Percentiles rank a stretch among this genome's conserved stretches.
Evolutionary conservation across 208 protist species (phyloP).

Genomic region (Acanthamoeba royreba): DNA sequence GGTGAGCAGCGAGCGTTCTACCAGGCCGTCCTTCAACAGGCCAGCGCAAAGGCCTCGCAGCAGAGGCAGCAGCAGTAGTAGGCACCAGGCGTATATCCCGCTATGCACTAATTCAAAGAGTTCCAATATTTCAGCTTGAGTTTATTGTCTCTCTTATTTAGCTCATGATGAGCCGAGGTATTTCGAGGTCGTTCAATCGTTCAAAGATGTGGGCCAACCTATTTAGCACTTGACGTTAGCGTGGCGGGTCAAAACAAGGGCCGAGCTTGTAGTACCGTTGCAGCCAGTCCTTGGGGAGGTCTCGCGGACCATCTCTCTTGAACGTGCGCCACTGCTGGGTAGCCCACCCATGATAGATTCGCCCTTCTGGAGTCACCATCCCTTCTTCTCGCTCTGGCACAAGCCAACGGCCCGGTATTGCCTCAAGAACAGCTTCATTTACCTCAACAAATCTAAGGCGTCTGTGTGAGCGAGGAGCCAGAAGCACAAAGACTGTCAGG

Average conservation of each 20-base stretch:
- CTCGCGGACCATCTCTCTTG: neutral
- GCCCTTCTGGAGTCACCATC: neutral
- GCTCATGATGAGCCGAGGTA: neutral
- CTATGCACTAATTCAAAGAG: too few species aligned
- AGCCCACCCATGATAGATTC: neutral
- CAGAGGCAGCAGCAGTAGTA: too few species aligned
- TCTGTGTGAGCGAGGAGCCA: neutral
- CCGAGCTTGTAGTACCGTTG: too few species aligned
- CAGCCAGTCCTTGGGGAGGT: neutral
- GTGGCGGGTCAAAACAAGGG: too few species aligned
- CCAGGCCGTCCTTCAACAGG: neutral
- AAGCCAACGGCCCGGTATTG: neutral
- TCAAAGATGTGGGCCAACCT: neutral
- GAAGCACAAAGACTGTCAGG: neutral
- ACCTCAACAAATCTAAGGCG: neutral
- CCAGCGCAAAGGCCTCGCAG: constrained; percentile 54
- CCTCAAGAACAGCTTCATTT: neutral
- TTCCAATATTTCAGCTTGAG: too few species aligned
- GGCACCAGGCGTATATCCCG: too few species aligned
- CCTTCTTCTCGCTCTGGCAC: neutral
- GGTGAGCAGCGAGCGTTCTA: neutral
- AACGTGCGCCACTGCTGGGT: neutral
- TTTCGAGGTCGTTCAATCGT: neutral
- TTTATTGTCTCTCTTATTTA: too few species aligned
- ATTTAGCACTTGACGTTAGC: too few species aligned